These are phyloP conservation scores for Calocera viscosa DNA, from an alignment of 768 basidiomycete species.

Conservation along the genomic window DNA sequence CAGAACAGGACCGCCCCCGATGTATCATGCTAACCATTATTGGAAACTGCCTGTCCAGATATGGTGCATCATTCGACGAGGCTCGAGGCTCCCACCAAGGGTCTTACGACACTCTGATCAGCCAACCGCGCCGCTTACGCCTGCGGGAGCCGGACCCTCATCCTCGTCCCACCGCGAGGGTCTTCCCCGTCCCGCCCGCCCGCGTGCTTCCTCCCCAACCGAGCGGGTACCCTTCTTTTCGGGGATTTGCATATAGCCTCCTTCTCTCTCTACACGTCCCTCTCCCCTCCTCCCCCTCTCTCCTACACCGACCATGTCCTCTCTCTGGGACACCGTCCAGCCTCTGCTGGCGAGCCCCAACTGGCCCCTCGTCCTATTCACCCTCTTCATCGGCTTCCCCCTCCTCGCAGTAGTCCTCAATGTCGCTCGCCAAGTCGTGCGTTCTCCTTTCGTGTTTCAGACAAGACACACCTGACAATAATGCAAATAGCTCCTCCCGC, in stretches of 20 bases:
- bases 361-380: conserved; percentile 15
- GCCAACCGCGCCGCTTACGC: neutral
- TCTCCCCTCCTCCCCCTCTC: neutral
- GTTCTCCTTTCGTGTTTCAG: conserved; percentile 20
- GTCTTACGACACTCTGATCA: neutral
- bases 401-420: conserved; percentile 58
- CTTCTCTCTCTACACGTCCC: neutral
- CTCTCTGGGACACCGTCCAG: neutral
- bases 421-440: conserved; percentile 64
- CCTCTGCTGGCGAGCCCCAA: neutral
- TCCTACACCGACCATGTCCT: neutral
- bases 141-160: neutral
- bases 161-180: neutral
- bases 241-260: neutral
- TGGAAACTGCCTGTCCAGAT: too few species aligned
- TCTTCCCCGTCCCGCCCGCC: neutral
- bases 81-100: too few species aligned
- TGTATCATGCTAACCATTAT: too few species aligned
- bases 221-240: neutral
- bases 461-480: neutral
- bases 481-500: conserved; percentile 41
- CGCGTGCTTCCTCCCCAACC: neutral
- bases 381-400: conserved; percentile 48
- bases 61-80: too few species aligned
- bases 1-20: too few species aligned